Conservation (phyloP, 768 basidiomycete species). For the Leccinum fibrillosum region DNA sequence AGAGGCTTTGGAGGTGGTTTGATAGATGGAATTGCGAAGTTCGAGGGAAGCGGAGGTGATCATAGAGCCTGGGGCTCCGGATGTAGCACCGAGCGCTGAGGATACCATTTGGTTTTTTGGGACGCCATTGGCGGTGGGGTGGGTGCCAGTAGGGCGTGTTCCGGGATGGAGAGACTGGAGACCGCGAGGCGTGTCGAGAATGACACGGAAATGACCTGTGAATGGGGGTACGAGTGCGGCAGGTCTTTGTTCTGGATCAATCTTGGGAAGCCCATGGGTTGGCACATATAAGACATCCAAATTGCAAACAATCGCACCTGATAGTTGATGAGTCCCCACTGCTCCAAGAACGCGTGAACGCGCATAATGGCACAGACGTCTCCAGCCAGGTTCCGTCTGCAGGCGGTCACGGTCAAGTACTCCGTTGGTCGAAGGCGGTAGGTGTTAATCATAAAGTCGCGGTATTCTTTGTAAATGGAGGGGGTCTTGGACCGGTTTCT, state of each 20-base stretch:
- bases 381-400: constrained; percentile 91
- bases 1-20: constrained; percentile 82
- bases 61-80: constrained; percentile 14
- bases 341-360: constrained; percentile 97
- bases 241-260: constrained; percentile 95
- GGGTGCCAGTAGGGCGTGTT: constrained; percentile 51
- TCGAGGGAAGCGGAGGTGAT: constrained; percentile 71
- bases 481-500: constrained; percentile 95
- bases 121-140: constrained; percentile 47
- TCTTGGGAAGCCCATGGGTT: constrained; percentile 46
- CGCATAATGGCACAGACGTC: constrained; percentile 99
- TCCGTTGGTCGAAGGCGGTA: constrained; percentile 92
- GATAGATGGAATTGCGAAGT: constrained; percentile 84
- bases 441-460: constrained; percentile 99
- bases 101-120: constrained; percentile 33
- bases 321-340: constrained; percentile 99
- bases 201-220: constrained; percentile 97
- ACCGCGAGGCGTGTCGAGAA: constrained; percentile 94
- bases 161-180: constrained; percentile 91
- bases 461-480: constrained; percentile 96
- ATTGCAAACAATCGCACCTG: constrained; percentile 56
- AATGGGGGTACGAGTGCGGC: constrained; percentile 94
- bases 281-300: neutral
- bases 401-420: constrained; percentile 97
- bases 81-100: constrained; percentile 6